A percentile compares a stretch with the other conserved stretches of the same genome.
Evolutionary conservation across 306 rosid genomes (phyloP).

Genomic region (Dalbergia oliveri): DNA sequence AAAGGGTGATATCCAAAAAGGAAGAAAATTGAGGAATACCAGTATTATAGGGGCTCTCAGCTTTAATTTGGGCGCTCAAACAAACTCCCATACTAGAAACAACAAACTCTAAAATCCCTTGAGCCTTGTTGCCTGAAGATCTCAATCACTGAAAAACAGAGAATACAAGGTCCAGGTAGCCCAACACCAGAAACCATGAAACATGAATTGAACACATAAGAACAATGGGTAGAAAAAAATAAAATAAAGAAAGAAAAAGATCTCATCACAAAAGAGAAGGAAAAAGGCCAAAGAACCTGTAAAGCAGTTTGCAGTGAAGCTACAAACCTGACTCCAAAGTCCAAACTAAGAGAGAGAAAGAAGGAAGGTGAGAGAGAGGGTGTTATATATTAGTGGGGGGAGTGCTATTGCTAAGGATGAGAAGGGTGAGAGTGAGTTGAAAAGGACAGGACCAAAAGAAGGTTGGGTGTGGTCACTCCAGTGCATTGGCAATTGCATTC

Average conservation of each 20-base stretch:
- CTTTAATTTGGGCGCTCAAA: conserved; percentile 64
- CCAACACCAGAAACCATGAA: conserved; percentile 26
- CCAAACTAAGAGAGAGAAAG: conserved; percentile 10
- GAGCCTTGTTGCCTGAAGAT: conserved; percentile 38
- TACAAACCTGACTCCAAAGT: conserved; percentile 6
- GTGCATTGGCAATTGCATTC: background rate
- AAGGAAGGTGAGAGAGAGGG: conserved; percentile 38
- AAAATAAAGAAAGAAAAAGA: background rate
- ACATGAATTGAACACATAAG: conserved; percentile 2
- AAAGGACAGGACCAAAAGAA: conserved; percentile 11
- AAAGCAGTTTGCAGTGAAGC: conserved; percentile 7
- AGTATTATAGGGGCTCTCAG: conserved; percentile 58
- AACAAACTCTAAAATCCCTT: background rate
- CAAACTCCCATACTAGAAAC: conserved; percentile 65
- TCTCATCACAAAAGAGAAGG: background rate
- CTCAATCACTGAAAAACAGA: conserved; percentile 36
- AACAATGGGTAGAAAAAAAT: background rate
- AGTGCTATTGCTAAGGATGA: background rate
- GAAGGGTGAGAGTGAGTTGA: background rate
- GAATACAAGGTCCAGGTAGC: background rate
- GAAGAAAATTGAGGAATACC: conserved; percentile 46
- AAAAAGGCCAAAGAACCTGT: conserved; percentile 30
- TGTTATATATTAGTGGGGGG: background rate
- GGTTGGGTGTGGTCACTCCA: conserved; percentile 18
- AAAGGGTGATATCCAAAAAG: background rate